These are phyloP conservation scores for Cutaneotrichosporon sp. DNA, from an alignment of 1,284 basidiomycete genomes.

Conservation along the genomic window DNA sequence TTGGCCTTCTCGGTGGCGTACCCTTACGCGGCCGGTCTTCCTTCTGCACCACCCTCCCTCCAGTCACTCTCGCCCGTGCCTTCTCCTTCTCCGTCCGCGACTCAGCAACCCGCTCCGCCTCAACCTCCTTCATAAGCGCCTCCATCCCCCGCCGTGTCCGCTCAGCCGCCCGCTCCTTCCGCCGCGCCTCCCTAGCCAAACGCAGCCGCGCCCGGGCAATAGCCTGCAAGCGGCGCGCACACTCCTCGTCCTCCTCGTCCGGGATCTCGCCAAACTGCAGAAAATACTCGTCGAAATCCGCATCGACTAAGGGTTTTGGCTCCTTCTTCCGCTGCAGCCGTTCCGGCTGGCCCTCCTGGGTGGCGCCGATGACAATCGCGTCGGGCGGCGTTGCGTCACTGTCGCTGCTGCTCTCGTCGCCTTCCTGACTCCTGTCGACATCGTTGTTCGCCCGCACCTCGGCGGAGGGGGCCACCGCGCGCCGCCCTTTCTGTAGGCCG, in stretches of 20 bases:
- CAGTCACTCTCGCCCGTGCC: too few species aligned
- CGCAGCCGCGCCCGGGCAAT: constrained; percentile 30
- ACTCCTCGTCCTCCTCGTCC: constrained; percentile 28
- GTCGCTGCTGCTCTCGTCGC: not conserved
- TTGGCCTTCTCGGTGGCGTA: not conserved
- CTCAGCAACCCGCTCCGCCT: constrained; percentile 6
- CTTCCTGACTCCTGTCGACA: constrained; percentile 3
- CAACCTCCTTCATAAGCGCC: constrained; percentile 18
- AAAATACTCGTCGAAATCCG: constrained; percentile 40
- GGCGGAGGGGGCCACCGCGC: constrained; percentile 10
- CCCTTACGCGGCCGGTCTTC: not conserved
- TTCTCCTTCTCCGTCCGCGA: constrained; percentile 3
- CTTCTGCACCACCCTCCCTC: too few species aligned
- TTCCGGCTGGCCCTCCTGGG: constrained; percentile 24
- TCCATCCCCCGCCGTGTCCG: constrained; percentile 27
- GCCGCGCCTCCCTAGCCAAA: constrained; percentile 27
- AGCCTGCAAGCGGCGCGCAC: constrained; percentile 21
- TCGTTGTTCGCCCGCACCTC: constrained; percentile 12
- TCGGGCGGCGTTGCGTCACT: constrained; percentile 20
- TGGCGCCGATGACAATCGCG: constrained; percentile 37
- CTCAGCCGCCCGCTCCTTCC: constrained; percentile 22
- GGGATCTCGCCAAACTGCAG: constrained; percentile 29
- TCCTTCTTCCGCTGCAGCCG: not conserved
- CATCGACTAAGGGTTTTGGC: constrained; percentile 24
- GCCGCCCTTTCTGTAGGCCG: constrained; percentile 32